A percentile compares a stretch with the other conserved stretches of the same genome.
phyloP scores from a whole-genome alignment of 176 grass and related monocot genomes.

The Chrysopogon serrulatus region DNA sequence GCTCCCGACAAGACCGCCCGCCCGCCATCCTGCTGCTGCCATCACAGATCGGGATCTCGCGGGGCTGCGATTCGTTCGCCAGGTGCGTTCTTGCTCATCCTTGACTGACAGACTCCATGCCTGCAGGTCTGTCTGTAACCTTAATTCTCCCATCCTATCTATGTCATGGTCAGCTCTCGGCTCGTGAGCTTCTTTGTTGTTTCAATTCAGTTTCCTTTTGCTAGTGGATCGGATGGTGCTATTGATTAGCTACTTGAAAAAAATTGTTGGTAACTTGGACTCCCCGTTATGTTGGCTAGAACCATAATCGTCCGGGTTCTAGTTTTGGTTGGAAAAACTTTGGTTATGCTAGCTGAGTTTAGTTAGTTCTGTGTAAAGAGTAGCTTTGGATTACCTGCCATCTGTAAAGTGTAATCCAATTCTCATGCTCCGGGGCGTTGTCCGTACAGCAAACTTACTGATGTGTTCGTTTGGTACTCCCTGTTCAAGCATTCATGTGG shows the following conservation, averaged over 20 bases:
- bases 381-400: neutral
- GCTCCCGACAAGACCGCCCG: conserved; percentile 25
- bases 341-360: neutral
- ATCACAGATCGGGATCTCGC: conserved; percentile 40
- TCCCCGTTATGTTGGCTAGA: neutral
- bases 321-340: too few species aligned
- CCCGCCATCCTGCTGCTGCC: neutral
- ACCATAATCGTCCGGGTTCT: neutral
- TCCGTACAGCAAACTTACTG: neutral
- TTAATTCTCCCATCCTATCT: neutral
- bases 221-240: neutral
- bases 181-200: neutral
- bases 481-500: neutral
- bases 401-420: neutral
- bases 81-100: conserved; percentile 10
- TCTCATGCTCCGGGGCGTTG: neutral
- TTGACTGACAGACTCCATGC: neutral
- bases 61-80: neutral
- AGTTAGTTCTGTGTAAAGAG: neutral
- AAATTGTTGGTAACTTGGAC: neutral
- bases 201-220: neutral
- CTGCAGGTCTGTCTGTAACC: neutral
- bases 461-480: neutral
- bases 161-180: neutral
- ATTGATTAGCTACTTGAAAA: neutral